These are phyloP conservation scores for Microthyrium microscopicum DNA, from an alignment of 2,329 filamentous ascomycete species.

Conservation along the genomic window DNA sequence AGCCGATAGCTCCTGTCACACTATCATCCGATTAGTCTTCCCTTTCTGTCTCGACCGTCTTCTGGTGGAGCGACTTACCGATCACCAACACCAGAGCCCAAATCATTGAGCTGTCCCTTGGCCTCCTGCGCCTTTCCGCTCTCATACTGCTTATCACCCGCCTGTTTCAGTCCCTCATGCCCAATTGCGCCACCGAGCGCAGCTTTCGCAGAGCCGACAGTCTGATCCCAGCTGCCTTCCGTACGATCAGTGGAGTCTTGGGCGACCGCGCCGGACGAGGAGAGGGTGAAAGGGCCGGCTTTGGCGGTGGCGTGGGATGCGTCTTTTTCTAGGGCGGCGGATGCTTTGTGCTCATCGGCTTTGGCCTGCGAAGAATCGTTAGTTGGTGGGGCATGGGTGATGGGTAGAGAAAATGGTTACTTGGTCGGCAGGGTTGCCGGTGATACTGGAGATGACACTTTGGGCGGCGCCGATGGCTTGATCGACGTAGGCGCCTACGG, in stretches of 20 bases:
- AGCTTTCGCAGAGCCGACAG: constrained; percentile 73
- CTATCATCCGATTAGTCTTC: constrained; percentile 33
- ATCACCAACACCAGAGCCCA: constrained; percentile 42
- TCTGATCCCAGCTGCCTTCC: constrained; percentile 71
- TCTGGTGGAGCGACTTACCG: constrained; percentile 10
- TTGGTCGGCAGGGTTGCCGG: constrained; percentile 49
- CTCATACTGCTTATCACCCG: constrained; percentile 62
- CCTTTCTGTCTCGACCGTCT: neutral
- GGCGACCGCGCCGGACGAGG: constrained; percentile 51
- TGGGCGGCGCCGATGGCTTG: constrained; percentile 57
- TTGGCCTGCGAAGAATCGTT: constrained; percentile 27
- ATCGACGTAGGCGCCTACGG: constrained; percentile 51
- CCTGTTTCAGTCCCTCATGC: constrained; percentile 54
- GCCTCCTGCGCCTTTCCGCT: constrained; percentile 71
- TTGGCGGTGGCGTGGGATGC: constrained; percentile 61
- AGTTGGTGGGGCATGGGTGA: constrained; percentile 10
- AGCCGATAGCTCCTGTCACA: constrained; percentile 54
- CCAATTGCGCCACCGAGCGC: constrained; percentile 59
- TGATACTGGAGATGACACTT: constrained; percentile 53
- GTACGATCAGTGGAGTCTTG: constrained; percentile 57
- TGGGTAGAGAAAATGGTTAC: constrained; percentile 8
- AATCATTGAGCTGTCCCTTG: constrained; percentile 62
- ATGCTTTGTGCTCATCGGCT: constrained; percentile 47
- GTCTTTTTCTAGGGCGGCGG: constrained; percentile 50
- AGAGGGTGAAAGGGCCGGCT: constrained; percentile 54